A percentile compares a stretch with the other conserved stretches of the same genome.
Evolutionary conservation across 108 stramenopile species (phyloP).

Genomic region (Pseudonitzschia delicatissima): DNA sequence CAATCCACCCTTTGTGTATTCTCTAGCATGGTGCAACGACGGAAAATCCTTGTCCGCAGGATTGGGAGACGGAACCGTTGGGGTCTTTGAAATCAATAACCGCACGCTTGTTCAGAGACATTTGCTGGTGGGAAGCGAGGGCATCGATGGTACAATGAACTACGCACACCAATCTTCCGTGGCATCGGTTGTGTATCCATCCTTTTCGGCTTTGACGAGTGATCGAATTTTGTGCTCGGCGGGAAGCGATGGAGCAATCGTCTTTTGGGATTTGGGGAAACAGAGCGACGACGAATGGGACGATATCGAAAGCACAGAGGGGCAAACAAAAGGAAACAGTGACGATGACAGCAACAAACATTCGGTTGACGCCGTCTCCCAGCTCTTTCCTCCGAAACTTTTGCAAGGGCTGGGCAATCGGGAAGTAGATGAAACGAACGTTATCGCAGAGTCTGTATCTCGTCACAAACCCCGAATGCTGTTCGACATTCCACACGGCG

Average conservation of each 20-base stretch:
- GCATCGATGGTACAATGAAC: slow-evolving; percentile 7
- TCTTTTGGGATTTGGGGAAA: slow-evolving; percentile 72
- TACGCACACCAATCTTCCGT: slow-evolving; percentile 62
- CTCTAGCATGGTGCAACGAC: slow-evolving; percentile 72
- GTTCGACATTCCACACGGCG: slow-evolving; percentile 46
- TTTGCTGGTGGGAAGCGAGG: slow-evolving; percentile 22
- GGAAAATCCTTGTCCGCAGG: slow-evolving; percentile 64
- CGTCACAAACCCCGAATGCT: slow-evolving; percentile 27
- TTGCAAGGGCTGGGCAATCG: slow-evolving; percentile 11
- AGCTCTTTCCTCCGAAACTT: slow-evolving; percentile 5
- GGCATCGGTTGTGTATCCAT: slow-evolving; percentile 64
- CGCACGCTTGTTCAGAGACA: slow-evolving; percentile 41
- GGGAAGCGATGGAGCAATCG: slow-evolving; percentile 66
- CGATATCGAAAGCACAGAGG: not conserved
- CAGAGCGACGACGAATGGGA: slow-evolving; percentile 26
- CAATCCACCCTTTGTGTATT: slow-evolving; percentile 85
- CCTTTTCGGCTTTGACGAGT: slow-evolving; percentile 33
- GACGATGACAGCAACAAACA: not conserved
- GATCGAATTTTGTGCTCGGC: slow-evolving; percentile 67
- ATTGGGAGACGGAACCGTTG: slow-evolving; percentile 63
- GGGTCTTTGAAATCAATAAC: slow-evolving; percentile 47
- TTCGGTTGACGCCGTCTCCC: not conserved
- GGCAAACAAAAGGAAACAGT: not conserved
- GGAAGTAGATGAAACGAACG: not conserved
- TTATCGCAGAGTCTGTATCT: not conserved